Conservation (phyloP, 2,329 filamentous ascomycete genomes). For the Amauroascus verrucosus region DNA sequence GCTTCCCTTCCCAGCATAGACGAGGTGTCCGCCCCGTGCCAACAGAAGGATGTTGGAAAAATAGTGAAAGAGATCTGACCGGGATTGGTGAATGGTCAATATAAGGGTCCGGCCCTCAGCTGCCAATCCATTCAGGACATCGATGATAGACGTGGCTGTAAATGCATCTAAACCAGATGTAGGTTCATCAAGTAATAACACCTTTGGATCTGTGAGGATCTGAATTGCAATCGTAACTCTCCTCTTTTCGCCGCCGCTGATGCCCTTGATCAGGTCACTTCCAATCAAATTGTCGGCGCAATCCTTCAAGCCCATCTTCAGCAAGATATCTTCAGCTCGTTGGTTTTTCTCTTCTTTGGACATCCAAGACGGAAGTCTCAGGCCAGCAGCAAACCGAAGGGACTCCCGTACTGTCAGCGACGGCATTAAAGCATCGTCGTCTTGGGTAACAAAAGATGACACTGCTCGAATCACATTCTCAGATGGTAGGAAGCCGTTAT, state of each 20-base stretch:
- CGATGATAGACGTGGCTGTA: constrained; percentile 65
- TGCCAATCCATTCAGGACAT: constrained; percentile 59
- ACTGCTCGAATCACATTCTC: constrained; percentile 59
- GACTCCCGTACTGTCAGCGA: constrained; percentile 69
- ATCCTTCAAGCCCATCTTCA: constrained; percentile 68
- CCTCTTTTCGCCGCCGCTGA: constrained; percentile 69
- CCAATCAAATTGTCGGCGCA: constrained; percentile 67
- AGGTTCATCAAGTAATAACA: constrained; percentile 65
- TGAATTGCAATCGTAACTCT: constrained; percentile 69
- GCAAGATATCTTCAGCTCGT: constrained; percentile 59
- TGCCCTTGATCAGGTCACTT: constrained; percentile 62
- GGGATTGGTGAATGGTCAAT: constrained; percentile 67
- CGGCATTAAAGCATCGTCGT: constrained; percentile 64
- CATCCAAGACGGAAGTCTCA: constrained; percentile 63
- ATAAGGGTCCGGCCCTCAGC: constrained; percentile 64
- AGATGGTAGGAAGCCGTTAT: constrained; percentile 60
- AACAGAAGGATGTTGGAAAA: constrained; percentile 64
- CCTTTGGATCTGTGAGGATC: constrained; percentile 62
- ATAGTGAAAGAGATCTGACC: constrained; percentile 59
- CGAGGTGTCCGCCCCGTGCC: constrained; percentile 57
- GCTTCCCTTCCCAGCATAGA: constrained; percentile 54
- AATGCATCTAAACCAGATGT: constrained; percentile 69
- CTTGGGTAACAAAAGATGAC: constrained; percentile 67
- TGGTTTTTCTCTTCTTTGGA: constrained; percentile 54
- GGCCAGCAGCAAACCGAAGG: constrained; percentile 57